Evolutionary conservation across 768 basidiomycete species (phyloP).

Genomic region (Sutorius australiensis): DNA sequence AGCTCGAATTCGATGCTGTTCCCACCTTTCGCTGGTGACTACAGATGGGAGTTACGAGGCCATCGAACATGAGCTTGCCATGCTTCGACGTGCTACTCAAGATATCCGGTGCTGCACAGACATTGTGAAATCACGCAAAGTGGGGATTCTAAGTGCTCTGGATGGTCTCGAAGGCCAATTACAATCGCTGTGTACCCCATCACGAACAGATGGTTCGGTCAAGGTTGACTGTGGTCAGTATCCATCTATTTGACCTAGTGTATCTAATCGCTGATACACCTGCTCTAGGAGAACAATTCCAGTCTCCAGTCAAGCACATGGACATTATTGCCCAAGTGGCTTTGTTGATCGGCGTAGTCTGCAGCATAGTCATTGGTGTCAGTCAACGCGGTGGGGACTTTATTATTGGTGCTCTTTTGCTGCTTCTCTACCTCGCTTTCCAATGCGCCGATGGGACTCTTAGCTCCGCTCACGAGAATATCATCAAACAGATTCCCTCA

Average conservation of each 20-base stretch:
- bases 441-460: neutral
- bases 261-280: no score
- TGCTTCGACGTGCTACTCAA: neutral
- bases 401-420: slow-evolving; percentile 14
- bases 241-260: no score
- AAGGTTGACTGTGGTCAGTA: neutral
- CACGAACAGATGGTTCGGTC: neutral
- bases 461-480: neutral
- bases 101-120: neutral
- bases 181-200: neutral
- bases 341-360: neutral
- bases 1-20: neutral
- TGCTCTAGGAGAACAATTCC: neutral
- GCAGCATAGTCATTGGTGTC: slow-evolving; percentile 15
- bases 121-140: neutral
- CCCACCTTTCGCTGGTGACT: neutral
- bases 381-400: slow-evolving; percentile 9
- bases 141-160: neutral
- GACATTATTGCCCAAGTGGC: slow-evolving; percentile 1
- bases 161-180: neutral
- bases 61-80: neutral
- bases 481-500: neutral
- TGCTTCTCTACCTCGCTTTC: slow-evolving; percentile 2
- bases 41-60: neutral
- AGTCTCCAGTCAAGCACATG: neutral